Conservation (phyloP, 1,139 yeast species). For the Saccharomyces hybrid region DNA sequence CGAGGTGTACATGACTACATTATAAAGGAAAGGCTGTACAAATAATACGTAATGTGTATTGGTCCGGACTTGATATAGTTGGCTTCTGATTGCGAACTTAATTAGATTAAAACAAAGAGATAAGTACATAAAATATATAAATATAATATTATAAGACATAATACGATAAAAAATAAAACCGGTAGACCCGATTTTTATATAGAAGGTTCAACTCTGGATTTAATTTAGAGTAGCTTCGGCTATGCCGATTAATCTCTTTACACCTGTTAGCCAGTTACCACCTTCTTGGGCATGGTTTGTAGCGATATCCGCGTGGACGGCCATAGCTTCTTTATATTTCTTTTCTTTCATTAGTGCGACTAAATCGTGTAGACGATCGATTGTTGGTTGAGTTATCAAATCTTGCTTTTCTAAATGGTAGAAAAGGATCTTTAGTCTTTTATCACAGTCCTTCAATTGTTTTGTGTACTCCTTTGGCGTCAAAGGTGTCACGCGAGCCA, state of each 20-base stretch:
- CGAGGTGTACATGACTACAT: background rate
- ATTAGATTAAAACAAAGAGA: background rate
- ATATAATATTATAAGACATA: background rate
- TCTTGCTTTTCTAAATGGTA: slow-evolving; percentile 76
- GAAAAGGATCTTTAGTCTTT: slow-evolving; percentile 67
- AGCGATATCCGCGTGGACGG: slow-evolving; percentile 52
- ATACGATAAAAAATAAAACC: background rate
- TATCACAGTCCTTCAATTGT: slow-evolving; percentile 76
- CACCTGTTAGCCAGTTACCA: slow-evolving; percentile 91
- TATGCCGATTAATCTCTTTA: slow-evolving; percentile 80
- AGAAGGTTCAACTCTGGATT: background rate
- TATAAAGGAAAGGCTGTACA: background rate
- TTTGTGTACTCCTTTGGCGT: slow-evolving; percentile 69
- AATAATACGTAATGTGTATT: background rate
- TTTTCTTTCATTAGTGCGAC: slow-evolving; percentile 44
- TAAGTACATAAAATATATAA: background rate
- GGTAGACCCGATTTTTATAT: background rate
- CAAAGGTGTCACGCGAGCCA: slow-evolving; percentile 59
- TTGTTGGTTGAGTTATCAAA: slow-evolving; percentile 49
- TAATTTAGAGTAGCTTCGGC: slow-evolving; percentile 34
- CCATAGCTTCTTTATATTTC: slow-evolving; percentile 55
- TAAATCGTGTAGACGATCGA: slow-evolving; percentile 47
- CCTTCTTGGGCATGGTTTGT: slow-evolving; percentile 65
- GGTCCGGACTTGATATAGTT: background rate
- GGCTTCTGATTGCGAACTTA: background rate